Conservation (phyloP, 768 basidiomycete species). For the Mycena belliarum region DNA sequence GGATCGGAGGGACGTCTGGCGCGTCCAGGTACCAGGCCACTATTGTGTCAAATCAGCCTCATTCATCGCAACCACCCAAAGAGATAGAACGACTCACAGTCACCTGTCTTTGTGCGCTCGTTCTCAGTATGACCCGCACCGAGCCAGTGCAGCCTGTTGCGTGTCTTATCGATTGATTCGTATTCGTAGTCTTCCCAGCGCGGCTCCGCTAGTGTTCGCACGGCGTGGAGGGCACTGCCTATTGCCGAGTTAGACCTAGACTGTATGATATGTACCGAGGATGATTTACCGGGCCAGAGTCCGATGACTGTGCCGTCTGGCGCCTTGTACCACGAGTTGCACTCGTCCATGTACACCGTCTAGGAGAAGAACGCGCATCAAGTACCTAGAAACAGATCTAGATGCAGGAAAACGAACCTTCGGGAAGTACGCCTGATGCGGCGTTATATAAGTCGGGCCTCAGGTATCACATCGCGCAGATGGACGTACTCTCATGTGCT, state of each 20-base stretch:
- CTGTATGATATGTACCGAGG: neutral
- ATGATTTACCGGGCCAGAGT: slow-evolving; percentile 6
- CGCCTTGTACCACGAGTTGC: slow-evolving; percentile 16
- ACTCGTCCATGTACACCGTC: slow-evolving; percentile 11
- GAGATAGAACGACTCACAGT: neutral
- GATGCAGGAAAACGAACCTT: too few species aligned
- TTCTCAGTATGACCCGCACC: slow-evolving; percentile 10
- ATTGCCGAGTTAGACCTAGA: neutral
- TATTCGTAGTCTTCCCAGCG: slow-evolving; percentile 18
- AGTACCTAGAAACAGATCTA: neutral
- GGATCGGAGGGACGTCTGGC: too few species aligned
- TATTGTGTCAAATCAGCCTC: too few species aligned
- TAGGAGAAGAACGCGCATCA: neutral
- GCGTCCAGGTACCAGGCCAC: too few species aligned
- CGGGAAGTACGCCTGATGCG: slow-evolving; percentile 9
- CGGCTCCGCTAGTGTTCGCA: slow-evolving; percentile 1
- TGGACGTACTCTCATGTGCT: slow-evolving; percentile 6
- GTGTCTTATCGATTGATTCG: slow-evolving; percentile 10
- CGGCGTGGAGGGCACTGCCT: slow-evolving; percentile 11
- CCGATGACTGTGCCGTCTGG: slow-evolving; percentile 9
- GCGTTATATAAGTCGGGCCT: neutral
- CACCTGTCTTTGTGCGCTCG: slow-evolving; percentile 11
- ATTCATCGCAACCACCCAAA: too few species aligned
- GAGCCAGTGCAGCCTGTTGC: slow-evolving; percentile 11
- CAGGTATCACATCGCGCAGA: neutral